phyloP scores from a whole-genome alignment of 352 stramenopile genomes.

The Globisporangium echinulatum region DNA sequence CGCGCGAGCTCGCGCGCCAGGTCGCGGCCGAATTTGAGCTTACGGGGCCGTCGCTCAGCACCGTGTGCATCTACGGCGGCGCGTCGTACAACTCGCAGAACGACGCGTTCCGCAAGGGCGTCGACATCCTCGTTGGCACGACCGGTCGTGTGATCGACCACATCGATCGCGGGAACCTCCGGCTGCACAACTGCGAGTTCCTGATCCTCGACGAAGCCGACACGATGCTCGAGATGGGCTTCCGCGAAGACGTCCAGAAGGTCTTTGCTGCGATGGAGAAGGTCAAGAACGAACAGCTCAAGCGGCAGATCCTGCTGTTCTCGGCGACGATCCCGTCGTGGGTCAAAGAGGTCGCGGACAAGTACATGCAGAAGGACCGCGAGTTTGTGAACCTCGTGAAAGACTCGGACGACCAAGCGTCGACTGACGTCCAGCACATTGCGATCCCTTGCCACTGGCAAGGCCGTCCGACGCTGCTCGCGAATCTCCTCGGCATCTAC shows the following conservation, averaged over 20 bases:
- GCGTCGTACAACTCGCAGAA: constrained; percentile 89
- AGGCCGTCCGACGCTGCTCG: constrained; percentile 63
- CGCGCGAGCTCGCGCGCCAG: constrained; percentile 96
- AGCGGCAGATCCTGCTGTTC: constrained; percentile 88
- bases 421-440: constrained; percentile 90
- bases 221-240: constrained; percentile 95
- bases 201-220: constrained; percentile 94
- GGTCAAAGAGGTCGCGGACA: constrained; percentile 87
- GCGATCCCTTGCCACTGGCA: constrained; percentile 91
- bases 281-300: constrained; percentile 43
- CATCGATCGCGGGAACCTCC: constrained; percentile 88
- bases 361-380: constrained; percentile 87
- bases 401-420: constrained; percentile 84
- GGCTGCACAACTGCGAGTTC: constrained; percentile 85
- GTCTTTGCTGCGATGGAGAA: constrained; percentile 82
- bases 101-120: constrained; percentile 76
- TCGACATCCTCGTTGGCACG: constrained; percentile 92
- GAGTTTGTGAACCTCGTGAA: constrained; percentile 91
- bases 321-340: constrained; percentile 92
- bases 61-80: constrained; percentile 90
- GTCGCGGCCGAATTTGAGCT: constrained; percentile 90
- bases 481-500: constrained; percentile 76
- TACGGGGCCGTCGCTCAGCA: constrained; percentile 69
- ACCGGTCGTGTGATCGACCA: constrained; percentile 92
- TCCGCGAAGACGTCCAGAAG: constrained; percentile 94